phyloP scores from a whole-genome alignment of 2,329 filamentous ascomycete species.

The Chaetomiaceae sp. region DNA sequence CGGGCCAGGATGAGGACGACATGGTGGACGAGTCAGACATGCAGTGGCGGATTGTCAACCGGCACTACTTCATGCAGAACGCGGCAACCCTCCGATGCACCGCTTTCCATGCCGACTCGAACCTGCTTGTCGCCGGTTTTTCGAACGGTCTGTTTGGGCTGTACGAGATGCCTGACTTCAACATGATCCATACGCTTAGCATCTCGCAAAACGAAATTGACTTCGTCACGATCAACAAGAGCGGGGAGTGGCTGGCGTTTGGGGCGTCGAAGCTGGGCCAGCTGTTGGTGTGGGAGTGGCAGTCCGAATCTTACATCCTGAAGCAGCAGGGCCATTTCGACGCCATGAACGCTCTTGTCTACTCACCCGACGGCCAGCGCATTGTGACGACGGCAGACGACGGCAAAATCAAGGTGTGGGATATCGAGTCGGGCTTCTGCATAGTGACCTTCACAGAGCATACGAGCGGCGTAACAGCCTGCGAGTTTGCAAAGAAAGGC shows the following conservation, averaged over 20 bases:
- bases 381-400: conserved; percentile 94
- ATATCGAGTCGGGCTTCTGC: conserved; percentile 92
- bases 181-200: conserved; percentile 84
- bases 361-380: conserved; percentile 87
- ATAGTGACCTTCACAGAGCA: conserved; percentile 98
- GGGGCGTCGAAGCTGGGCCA: conserved; percentile 93
- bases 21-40: conserved; percentile 60
- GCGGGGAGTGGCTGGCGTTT: conserved; percentile 95
- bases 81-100: conserved; percentile 82
- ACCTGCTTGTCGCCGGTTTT: conserved; percentile 93
- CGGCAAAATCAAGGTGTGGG: conserved; percentile 98
- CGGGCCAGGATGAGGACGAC: conserved; percentile 50
- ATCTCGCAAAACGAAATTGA: conserved; percentile 97
- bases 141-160: conserved; percentile 90
- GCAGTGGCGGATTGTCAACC: conserved; percentile 85
- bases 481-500: conserved; percentile 89
- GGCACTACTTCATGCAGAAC: conserved; percentile 91
- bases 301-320: conserved; percentile 96
- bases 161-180: conserved; percentile 94
- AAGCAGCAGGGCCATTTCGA: conserved; percentile 98
- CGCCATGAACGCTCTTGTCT: conserved; percentile 86
- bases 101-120: conserved; percentile 79
- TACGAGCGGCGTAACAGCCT: conserved; percentile 86
- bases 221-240: conserved; percentile 87
- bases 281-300: conserved; percentile 98